These are phyloP conservation scores for Cercospora sp. DNA, from an alignment of 2,329 filamentous ascomycete species.

Conservation along the genomic window DNA sequence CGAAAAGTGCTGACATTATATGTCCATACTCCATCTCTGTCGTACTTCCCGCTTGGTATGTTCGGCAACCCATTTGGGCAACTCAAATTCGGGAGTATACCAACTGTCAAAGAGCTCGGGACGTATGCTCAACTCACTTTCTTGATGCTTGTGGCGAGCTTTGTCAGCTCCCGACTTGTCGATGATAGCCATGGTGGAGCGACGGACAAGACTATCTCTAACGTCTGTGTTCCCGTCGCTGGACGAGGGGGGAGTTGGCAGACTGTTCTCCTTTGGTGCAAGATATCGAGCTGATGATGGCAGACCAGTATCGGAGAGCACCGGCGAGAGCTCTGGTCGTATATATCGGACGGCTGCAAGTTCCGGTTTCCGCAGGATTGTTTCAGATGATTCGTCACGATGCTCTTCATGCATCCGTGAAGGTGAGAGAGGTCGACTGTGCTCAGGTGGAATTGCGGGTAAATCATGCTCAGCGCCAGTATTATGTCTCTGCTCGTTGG, in stretches of 20 bases:
- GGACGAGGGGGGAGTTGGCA: conserved; percentile 16
- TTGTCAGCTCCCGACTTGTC: conserved; percentile 10
- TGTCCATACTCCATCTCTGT: conserved; percentile 39
- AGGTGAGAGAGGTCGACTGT: conserved; percentile 21
- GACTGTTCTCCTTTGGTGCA: conserved; percentile 25
- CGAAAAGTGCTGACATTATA: conserved; percentile 31
- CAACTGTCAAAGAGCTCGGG: conserved; percentile 40
- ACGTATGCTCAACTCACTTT: conserved; percentile 24
- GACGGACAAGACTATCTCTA: conserved; percentile 10
- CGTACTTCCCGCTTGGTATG: conserved; percentile 41
- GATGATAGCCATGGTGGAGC: conserved; percentile 7
- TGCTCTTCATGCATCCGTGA: conserved; percentile 20
- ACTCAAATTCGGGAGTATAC: conserved; percentile 33
- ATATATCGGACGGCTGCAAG: conserved; percentile 21
- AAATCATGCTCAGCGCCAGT: conserved; percentile 31
- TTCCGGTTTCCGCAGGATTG: conserved; percentile 21
- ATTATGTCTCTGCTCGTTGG: conserved; percentile 36
- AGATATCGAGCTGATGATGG: conserved; percentile 4
- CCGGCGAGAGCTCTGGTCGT: conserved; percentile 31
- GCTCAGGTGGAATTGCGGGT: conserved; percentile 18
- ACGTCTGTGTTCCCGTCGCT: conserved; percentile 12
- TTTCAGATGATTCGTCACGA: conserved; percentile 24
- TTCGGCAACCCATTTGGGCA: conserved; percentile 34
- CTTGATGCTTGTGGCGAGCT: conserved; percentile 20
- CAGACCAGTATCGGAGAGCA: conserved; percentile 27